A percentile compares a stretch with the other conserved stretches of the same genome.
Evolutionary conservation across 2,329 filamentous ascomycete genomes (phyloP).

Genomic region (Magnaporthiopsis incrustans): DNA sequence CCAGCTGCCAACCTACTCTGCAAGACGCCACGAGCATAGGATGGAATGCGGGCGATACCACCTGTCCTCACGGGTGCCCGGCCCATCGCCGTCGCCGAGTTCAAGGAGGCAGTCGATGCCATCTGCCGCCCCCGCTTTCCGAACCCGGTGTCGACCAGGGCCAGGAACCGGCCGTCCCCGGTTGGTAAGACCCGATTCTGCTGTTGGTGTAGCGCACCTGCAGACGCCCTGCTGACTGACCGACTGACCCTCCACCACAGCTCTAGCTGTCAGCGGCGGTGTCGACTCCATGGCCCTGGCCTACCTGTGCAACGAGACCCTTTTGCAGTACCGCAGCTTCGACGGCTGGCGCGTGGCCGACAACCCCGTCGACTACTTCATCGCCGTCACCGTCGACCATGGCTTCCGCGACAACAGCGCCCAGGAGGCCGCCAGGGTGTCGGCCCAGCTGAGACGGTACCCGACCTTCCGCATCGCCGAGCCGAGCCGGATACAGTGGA

Average conservation of each 20-base stretch:
- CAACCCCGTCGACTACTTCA: constrained; percentile 32
- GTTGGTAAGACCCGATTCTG: constrained; percentile 30
- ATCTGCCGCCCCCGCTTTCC: constrained; percentile 43
- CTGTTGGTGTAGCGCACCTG: neutral
- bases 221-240: neutral
- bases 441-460: neutral
- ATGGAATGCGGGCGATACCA: constrained; percentile 33
- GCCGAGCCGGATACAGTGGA: constrained; percentile 41
- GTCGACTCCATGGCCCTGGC: constrained; percentile 98
- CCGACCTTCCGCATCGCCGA: neutral
- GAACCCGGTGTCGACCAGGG: constrained; percentile 25
- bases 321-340: constrained; percentile 18
- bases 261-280: constrained; percentile 80
- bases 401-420: constrained; percentile 42
- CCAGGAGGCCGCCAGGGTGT: constrained; percentile 43
- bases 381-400: constrained; percentile 50
- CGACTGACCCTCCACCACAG: constrained; percentile 27
- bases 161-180: constrained; percentile 11
- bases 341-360: constrained; percentile 33
- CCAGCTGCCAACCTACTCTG: neutral
- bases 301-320: constrained; percentile 53
- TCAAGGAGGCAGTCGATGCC: constrained; percentile 41
- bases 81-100: constrained; percentile 32
- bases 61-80: constrained; percentile 29
- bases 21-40: constrained; percentile 3